Base-by-base conservation (phyloP, 176 grass and related monocot genomes). In the Carex myosuroides region DNA sequence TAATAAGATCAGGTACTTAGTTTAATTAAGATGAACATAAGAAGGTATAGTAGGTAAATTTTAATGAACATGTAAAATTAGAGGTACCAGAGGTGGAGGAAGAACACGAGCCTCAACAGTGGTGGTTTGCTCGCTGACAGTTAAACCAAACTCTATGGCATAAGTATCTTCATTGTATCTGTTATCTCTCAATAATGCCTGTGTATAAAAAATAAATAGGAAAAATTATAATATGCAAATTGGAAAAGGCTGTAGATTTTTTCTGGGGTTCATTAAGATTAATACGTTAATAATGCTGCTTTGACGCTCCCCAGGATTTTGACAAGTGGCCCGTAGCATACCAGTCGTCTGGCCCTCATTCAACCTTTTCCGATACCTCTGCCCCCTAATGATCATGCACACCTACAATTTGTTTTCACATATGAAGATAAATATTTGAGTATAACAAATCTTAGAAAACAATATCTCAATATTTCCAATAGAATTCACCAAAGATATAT, bases 81-180 rank as follows among this genome's bases (percentile, higher is more conserved):
- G 13, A 20, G 57, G 3, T 65, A 81, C 79, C 80, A 21, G 18
- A 29, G 80, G 80, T 21, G 80, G 61, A 67, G 35, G 60, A 6
- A 82, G 80, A 29, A 82, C 37, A 53, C 80, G 37, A 17, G 80
- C 60, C 44, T 82, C 39, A 30, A 82, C 26, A 13, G 21, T 29
- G 61, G 80, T 64, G 59, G 62, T 20, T 48, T 50, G 80, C 20
- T 66, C 41, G 10, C 62, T 64, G 62, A 82, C 42, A 53, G 50
- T 89, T 75, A 97, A 91, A 8, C 90, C 92, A 11, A 97, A 97
- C 66, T 97, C 94, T 4, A 59, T 84, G 33, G 88, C 92, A 61
- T 77, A 91, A 7, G 82, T 33, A 35, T 90, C 80, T 7, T 52
- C 76, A 46, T 89, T 82, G 60, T 94, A 97, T 3, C 70, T 35